Evolutionary conservation across 2,329 filamentous ascomycete genomes (phyloP).

Genomic region (Fusarium sp.): DNA sequence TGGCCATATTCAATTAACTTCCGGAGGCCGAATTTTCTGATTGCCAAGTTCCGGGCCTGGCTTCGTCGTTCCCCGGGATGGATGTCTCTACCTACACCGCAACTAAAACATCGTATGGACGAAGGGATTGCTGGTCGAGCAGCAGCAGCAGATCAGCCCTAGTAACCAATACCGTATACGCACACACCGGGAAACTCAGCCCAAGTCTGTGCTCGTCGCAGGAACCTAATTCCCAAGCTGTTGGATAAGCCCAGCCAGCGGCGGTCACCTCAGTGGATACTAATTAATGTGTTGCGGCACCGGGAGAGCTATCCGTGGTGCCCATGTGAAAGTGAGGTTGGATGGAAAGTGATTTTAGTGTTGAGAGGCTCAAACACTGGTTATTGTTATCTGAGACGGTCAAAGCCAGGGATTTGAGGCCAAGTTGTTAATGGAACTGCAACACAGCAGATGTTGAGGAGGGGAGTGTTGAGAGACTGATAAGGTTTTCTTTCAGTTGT

Average conservation of each 20-base stretch:
- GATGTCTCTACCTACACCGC: conserved; percentile 25
- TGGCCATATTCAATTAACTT: conserved; percentile 27
- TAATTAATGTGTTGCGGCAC: conserved; percentile 19
- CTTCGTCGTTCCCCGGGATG: conserved; percentile 14
- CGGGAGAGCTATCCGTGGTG: conserved; percentile 12
- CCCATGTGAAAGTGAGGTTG: conserved; percentile 32
- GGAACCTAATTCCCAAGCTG: conserved; percentile 39
- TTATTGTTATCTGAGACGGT: conserved; percentile 12
- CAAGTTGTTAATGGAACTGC: neutral
- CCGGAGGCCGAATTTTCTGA: conserved; percentile 17
- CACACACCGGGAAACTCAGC: conserved; percentile 11
- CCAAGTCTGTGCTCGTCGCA: conserved; percentile 31
- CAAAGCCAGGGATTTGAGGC: conserved; percentile 7
- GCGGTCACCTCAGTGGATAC: conserved; percentile 31
- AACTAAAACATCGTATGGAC: conserved; percentile 19
- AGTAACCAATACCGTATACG: neutral
- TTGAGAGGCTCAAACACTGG: neutral
- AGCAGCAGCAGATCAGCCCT: conserved; percentile 12
- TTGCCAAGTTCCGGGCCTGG: conserved; percentile 28
- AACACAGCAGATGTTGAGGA: conserved; percentile 8
- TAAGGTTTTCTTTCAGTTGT: neutral
- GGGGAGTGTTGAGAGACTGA: conserved; percentile 31
- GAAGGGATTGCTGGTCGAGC: conserved; percentile 19
- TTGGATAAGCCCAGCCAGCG: conserved; percentile 22
- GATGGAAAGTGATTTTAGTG: conserved; percentile 26